Conservation (phyloP, 306 rosid species). For the Corylus avellana region DNA sequence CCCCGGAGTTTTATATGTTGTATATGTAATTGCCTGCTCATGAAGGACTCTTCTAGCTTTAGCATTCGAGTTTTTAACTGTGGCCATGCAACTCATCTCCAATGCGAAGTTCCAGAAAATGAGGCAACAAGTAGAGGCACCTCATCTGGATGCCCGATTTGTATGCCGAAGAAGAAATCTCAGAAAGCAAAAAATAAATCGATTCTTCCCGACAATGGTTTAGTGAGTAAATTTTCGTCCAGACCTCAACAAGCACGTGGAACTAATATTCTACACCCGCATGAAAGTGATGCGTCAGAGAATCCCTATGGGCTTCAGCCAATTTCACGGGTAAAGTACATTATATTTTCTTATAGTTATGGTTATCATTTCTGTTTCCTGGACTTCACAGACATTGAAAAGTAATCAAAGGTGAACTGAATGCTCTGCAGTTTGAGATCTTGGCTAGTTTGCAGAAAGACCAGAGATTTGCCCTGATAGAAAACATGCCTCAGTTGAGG, state of each 20-base stretch:
- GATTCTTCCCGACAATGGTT: slow-evolving; percentile 50
- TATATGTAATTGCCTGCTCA: slow-evolving; percentile 67
- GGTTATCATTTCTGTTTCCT: slow-evolving; percentile 17
- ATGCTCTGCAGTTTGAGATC: slow-evolving; percentile 86
- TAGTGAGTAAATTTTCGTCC: slow-evolving; percentile 52
- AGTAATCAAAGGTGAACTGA: slow-evolving; percentile 30
- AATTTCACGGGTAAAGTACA: slow-evolving; percentile 66
- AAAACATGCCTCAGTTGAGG: slow-evolving; percentile 75
- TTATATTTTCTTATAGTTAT: background rate
- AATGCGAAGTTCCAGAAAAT: slow-evolving; percentile 72
- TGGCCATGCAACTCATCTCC: slow-evolving; percentile 91
- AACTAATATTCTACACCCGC: slow-evolving; percentile 44
- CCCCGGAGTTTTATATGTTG: slow-evolving; percentile 72
- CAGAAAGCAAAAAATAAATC: slow-evolving; percentile 71
- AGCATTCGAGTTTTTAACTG: slow-evolving; percentile 84
- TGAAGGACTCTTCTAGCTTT: slow-evolving; percentile 58
- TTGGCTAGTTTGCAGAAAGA: slow-evolving; percentile 71
- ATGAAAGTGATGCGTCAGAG: slow-evolving; percentile 64
- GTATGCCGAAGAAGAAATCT: slow-evolving; percentile 69
- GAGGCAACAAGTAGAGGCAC: slow-evolving; percentile 50
- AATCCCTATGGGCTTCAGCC: slow-evolving; percentile 61
- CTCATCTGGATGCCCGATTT: slow-evolving; percentile 83
- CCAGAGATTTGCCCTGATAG: slow-evolving; percentile 74
- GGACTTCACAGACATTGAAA: slow-evolving; percentile 12
- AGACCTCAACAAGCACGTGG: slow-evolving; percentile 57